These are phyloP conservation scores for Colletotrichum salicis DNA, from an alignment of 2,329 filamentous ascomycete species.

Conservation along the genomic window DNA sequence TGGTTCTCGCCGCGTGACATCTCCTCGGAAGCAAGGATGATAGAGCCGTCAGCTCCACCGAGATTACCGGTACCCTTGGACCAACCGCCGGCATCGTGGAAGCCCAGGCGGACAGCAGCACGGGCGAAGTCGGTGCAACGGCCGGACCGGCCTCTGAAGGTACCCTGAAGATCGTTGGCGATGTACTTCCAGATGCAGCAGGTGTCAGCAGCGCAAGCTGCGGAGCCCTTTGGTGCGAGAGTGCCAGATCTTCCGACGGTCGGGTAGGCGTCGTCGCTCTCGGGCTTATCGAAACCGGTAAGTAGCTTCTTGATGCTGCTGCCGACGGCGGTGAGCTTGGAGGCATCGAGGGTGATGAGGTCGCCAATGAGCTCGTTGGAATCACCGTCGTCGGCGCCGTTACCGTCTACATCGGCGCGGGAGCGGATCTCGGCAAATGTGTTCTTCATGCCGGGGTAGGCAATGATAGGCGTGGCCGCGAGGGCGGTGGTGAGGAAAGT, in stretches of 20 bases:
- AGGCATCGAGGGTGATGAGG: constrained; percentile 44
- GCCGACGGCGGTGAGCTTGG: constrained; percentile 48
- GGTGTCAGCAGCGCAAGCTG: constrained; percentile 48
- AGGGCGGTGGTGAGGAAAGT: constrained; percentile 29
- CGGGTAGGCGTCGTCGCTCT: constrained; percentile 38
- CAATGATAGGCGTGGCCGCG: constrained; percentile 29
- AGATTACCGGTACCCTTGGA: constrained; percentile 45
- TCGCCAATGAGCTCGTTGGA: constrained; percentile 48
- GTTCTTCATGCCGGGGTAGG: constrained; percentile 36
- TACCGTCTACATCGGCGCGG: constrained; percentile 28
- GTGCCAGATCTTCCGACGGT: constrained; percentile 3
- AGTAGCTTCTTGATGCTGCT: constrained; percentile 51
- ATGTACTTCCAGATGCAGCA: constrained; percentile 59
- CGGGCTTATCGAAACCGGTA: constrained; percentile 42
- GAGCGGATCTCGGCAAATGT: constrained; percentile 36
- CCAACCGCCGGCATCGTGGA: constrained; percentile 60
- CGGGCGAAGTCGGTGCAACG: constrained; percentile 56
- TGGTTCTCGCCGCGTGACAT: constrained; percentile 53
- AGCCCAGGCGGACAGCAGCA: constrained; percentile 57
- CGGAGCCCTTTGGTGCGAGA: constrained; percentile 39
- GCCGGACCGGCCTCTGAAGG: constrained; percentile 49
- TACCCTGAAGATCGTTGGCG: constrained; percentile 48
- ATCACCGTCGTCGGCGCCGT: constrained; percentile 20
- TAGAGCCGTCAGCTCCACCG: constrained; percentile 58
- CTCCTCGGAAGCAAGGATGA: constrained; percentile 52